Evolutionary conservation across 2,329 filamentous ascomycete genomes (phyloP), one percentile per base, ranked within the genome.

Genomic region (Aureobasidium sp.): DNA sequence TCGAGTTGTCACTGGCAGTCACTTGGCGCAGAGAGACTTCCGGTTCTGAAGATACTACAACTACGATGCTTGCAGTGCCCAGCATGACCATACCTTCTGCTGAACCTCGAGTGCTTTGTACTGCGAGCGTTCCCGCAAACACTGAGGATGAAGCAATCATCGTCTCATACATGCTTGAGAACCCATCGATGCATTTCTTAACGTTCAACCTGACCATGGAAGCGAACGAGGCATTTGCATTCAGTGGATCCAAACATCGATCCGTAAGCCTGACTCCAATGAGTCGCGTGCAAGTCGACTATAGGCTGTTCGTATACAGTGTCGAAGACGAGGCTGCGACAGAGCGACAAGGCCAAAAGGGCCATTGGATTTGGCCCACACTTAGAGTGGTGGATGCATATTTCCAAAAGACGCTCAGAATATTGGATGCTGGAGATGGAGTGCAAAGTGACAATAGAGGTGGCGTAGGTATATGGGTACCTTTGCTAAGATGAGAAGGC

Each of bases 171-270:
- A 88, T 83, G 3, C 82, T 98, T 54, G 93, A 98, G 70, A 98
- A 98, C 66, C 87, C 90, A 0, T 96, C 91, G 0, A 86, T 84
- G 66, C 93, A 98, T 68, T 94, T 95, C 70, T 79, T 98, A 45
- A 95, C 90, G 0, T 98, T 98, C 70, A 90, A 88, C 25, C 70
- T 97, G 44, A 83, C 78, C 22, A 95, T 98, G 90, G 91, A 98
- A 61, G 86, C 90, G 2, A 91, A 83, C 65, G 89, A 95, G 59
- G 81, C 89, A 50, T 97, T 97, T 69, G 91, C 90, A 0, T 97
- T 98, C 68, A 90, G 88, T 6, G 93, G 93, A 0, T 76, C 88
- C 2, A 97, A 97, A 71, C 78, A 86, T 59, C 84, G 82, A 11
- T 85, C 85, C 1, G 62, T 96, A 49, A 88, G 93, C 63, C 72